Evolutionary conservation across 2,329 filamentous ascomycete genomes (phyloP).

Genomic region (Trichocomaceae sp.): DNA sequence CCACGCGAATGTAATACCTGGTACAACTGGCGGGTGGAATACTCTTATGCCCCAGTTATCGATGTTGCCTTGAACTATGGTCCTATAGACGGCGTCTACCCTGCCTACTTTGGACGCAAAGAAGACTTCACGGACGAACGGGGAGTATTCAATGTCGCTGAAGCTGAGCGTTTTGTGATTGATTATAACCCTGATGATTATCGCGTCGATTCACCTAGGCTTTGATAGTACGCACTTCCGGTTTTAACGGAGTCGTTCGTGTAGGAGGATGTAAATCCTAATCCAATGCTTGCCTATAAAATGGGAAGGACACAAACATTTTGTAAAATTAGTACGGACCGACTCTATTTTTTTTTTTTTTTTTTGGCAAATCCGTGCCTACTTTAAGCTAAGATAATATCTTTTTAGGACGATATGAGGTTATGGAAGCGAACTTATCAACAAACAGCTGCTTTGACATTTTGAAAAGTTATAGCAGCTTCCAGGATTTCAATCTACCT

Average conservation of each 20-base stretch:
- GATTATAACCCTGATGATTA: background rate
- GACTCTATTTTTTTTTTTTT: no score
- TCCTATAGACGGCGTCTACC: background rate
- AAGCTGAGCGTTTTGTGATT: background rate
- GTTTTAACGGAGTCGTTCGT: background rate
- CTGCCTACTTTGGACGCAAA: conserved; percentile 7
- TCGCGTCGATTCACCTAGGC: background rate
- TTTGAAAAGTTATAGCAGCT: no score
- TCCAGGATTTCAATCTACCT: no score
- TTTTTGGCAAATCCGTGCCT: no score
- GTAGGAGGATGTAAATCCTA: background rate
- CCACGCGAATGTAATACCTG: background rate
- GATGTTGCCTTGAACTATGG: background rate
- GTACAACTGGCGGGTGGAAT: conserved; percentile 5
- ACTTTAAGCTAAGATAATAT: no score
- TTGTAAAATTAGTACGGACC: no score
- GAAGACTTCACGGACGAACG: conserved; percentile 8
- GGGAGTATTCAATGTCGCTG: background rate
- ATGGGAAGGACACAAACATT: no score
- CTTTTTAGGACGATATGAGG: no score
- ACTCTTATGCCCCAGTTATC: background rate
- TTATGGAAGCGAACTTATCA: no score
- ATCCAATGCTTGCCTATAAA: no score
- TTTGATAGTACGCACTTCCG: background rate
- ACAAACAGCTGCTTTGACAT: no score